Base-by-base conservation (phyloP, 495 filamentous ascomycete genomes). In the Thermothielavioides terrestris region DNA sequence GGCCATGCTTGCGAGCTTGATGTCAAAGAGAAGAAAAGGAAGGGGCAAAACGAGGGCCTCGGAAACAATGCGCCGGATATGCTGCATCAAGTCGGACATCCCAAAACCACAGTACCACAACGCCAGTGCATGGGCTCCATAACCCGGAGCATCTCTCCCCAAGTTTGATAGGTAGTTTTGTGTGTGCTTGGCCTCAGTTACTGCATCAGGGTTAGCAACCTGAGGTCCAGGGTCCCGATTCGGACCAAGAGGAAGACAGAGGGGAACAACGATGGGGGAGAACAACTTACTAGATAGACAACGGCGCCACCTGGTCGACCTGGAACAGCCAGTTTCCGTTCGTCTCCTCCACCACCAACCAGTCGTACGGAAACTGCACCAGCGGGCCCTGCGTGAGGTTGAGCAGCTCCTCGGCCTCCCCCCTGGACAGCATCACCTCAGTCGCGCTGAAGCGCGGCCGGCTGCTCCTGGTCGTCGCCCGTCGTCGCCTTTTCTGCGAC, bases 261-360 rank as follows among this genome's bases (percentile, higher is more conserved):
- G 1, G 15, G 14, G 28, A 17, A 27, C 0, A 42, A n/a, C n/a
- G n/a, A n/a, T n/a, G n/a, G n/a, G n/a, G n/a, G 6, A 46, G 30
- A 32, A 7, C 36, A 45, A 79, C 89, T 80, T 79, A 95, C 91
- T 97, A 98, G 51, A 98, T 98, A 70, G 95, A 88, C 69, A 97
- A 73, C 42, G 92, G 92, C 55, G 92, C 94, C 63, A 98, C 80
- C 61, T 92, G 85, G 65, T 98, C 92, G 39, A 96, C 83, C 66
- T 87, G 87, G 66, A 96, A 97, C 40, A 97, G 79, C 94, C 94
- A 98, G 63, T 95, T 95, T 32, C 88, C 89, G 54, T 85, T 87
- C 57, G 83, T 79, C 70, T 96, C 92, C 68, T 96, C 94, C 56
- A 82, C 83, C 45, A 78, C 77, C 40, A 98, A 78, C 88, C 94